Base-by-base conservation (phyloP, 108 stramenopile species). In the Cylindrotheca fusiformis region DNA sequence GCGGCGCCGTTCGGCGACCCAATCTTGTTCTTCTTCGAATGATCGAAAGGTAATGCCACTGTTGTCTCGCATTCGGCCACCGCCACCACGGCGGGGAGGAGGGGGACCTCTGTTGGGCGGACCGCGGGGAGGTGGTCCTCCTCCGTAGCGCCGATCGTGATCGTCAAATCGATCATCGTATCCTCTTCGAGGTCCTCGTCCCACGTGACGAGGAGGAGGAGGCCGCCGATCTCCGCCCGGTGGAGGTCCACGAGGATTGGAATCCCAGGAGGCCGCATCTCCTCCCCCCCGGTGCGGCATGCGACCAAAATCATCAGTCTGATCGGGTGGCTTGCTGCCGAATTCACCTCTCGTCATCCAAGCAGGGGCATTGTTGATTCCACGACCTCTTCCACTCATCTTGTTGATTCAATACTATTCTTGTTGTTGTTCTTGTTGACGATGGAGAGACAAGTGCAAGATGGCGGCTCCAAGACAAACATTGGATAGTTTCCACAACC, bases 1-100 rank as follows among this genome's bases (percentile, higher is more conserved):
- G 28, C 87, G 73, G 19, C 89, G 83, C 27, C 89, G 85, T 6
- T 88, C 81, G n/a, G 81, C 77, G 22, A 87, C 82, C 89, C 88
- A 94, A 3, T 77, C 87, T 21, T 69, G 71, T 74, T 94, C 93
- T 63, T 90, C 86, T 74, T 90, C 86, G 56, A 67, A 88, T 25
- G 89, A 90, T 21, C 73, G 65, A 36, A 84, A 82, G 26, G 53
- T 41, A 48, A 80, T 63, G 28, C 60, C 67, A 22, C 68, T 64
- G 18, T 46, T 62, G 60, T 48, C 61, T n/a, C n/a, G n/a, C n/a
- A n/a, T n/a, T 31, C 53, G 67, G 47, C 28, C 74, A 53, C 52
- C 52, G 41, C 24, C 47, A 32, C 22, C 27, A 41, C 30, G 47
- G 21, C 18, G 59, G 2, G 58, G 48, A 27, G 67, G 67, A 1